Conservation (phyloP, 1,139 yeast species). For the Kodamaea ohmeri region DNA sequence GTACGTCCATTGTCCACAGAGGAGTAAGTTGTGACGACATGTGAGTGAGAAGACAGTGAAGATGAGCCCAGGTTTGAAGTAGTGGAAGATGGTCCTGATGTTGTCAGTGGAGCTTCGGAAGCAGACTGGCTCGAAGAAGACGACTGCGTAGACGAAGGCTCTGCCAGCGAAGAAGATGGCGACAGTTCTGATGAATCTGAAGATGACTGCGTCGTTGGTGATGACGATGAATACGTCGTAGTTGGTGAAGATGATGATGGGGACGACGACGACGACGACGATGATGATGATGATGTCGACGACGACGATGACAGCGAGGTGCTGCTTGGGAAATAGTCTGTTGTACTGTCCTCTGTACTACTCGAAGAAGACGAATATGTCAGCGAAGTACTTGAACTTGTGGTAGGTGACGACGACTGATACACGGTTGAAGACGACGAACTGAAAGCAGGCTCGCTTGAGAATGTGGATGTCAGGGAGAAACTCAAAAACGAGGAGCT, state of each 20-base stretch:
- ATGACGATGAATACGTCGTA: too few relatives aligned
- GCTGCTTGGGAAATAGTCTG: not conserved
- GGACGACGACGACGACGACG: conserved; percentile 4
- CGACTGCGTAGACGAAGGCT: not conserved
- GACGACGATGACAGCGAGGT: not conserved
- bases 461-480: not conserved
- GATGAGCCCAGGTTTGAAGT: not conserved
- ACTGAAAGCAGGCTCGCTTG: conserved; percentile 1
- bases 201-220: too few relatives aligned
- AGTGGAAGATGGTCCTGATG: not conserved
- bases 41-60: conserved; percentile 10
- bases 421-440: not conserved
- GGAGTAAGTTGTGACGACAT: conserved; percentile 27
- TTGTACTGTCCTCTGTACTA: not conserved
- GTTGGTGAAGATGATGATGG: conserved; percentile 4
- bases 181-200: too few relatives aligned
- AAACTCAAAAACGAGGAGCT: not conserved
- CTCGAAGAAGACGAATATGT: not conserved
- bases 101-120: not conserved
- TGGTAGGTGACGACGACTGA: not conserved
- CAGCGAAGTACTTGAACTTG: not conserved
- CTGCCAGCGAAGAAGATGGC: conserved; percentile 5
- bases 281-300: conserved; percentile 1
- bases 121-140: not conserved
- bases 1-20: conserved; percentile 40